Percentiles rank a stretch among this genome's conserved stretches.
phyloP scores from a whole-genome alignment of 768 basidiomycete genomes.

The Psilocybe cubensis region DNA sequence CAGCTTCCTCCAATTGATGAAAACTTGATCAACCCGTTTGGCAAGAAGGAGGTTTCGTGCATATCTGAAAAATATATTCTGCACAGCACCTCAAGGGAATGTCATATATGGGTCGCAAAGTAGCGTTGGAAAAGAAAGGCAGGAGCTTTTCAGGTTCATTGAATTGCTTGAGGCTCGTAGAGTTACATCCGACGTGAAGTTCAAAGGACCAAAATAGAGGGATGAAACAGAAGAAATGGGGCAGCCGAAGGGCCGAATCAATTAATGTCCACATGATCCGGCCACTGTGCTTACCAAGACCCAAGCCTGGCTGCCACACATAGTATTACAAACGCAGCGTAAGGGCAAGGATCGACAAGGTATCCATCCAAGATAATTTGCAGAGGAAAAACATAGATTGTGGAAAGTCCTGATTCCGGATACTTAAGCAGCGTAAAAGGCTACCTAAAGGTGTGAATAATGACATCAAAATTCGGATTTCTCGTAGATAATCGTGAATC shows the following conservation, averaged over 20 bases:
- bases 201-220: background rate
- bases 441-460: no score
- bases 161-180: background rate
- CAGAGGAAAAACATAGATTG: background rate
- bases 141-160: no score
- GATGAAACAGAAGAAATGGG: background rate
- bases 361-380: background rate
- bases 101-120: background rate
- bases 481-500: background rate
- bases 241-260: background rate
- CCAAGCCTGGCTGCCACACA: no score
- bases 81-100: background rate
- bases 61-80: background rate
- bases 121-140: no score
- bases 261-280: background rate
- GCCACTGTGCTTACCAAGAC: no score
- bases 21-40: background rate
- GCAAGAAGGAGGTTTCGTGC: background rate
- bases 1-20: conserved; percentile 2
- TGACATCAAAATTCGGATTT: no score
- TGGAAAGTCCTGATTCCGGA: background rate
- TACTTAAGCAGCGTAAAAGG: background rate
- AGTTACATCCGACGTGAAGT: no score
- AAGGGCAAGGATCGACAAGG: no score
- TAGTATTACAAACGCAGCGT: no score